These are phyloP conservation scores for Metarhizium album DNA, from an alignment of 2,329 filamentous ascomycete genomes.

Conservation along the genomic window DNA sequence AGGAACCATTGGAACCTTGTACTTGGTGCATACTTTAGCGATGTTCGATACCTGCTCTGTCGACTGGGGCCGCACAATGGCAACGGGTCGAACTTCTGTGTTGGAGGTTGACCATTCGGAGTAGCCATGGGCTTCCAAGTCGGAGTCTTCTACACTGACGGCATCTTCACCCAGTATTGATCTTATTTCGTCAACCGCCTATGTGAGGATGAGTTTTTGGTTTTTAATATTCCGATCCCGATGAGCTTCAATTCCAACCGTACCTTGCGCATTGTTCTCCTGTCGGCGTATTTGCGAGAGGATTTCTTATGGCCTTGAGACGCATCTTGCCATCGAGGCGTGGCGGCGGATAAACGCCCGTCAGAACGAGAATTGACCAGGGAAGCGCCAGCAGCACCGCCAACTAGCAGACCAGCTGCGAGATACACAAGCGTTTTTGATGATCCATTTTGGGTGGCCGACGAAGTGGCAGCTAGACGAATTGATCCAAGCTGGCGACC, in stretches of 20 bases:
- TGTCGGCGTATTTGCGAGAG: slow-evolving; percentile 13
- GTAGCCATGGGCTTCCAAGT: slow-evolving; percentile 52
- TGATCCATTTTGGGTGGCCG: neutral
- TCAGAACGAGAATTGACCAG: neutral
- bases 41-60: slow-evolving; percentile 56
- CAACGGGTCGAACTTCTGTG: slow-evolving; percentile 49
- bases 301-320: neutral
- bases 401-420: neutral
- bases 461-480: neutral
- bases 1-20: slow-evolving; percentile 59
- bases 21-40: slow-evolving; percentile 49
- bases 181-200: slow-evolving; percentile 13
- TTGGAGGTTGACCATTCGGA: slow-evolving; percentile 65
- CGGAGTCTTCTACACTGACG: slow-evolving; percentile 53
- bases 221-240: neutral
- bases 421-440: neutral
- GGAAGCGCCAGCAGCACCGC: neutral
- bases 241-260: neutral
- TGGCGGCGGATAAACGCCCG: neutral
- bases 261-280: slow-evolving; percentile 13
- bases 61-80: slow-evolving; percentile 51
- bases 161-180: slow-evolving; percentile 38
- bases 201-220: neutral
- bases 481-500: neutral
- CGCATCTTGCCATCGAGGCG: slow-evolving; percentile 9